Base-by-base conservation (phyloP, 2,329 filamentous ascomycete genomes). In the Neoascochyta sp. region DNA sequence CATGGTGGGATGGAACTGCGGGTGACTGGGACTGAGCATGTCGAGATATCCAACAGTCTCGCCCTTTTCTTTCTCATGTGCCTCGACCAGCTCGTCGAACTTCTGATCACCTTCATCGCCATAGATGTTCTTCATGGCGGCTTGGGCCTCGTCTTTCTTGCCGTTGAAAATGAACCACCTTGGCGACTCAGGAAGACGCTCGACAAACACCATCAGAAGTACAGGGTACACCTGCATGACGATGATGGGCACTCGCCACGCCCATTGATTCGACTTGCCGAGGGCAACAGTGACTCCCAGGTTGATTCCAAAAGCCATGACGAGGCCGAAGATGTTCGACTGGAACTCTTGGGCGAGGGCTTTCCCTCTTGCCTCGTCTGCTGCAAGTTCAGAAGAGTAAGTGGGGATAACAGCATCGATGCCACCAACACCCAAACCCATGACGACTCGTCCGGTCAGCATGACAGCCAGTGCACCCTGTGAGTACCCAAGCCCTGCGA, bases 281-380 rank as follows among this genome's bases (percentile, higher is more conserved):
- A 80, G 62, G 1, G 54, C 50, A 5, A 70, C 55, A 0, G 76
- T 80, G 3, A 76, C 66, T 1, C 59, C 65, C 2, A 80, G 59
- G 42, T 80, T 81, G 52, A 80, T 71, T 0, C 64, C 69, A 50
- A 79, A 80, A 0, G 76, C 76, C 68, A 78, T 70, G 36, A 78
- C 67, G 2, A 81, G 54, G 0, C 77, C 75, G 33, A 79, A 75
- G 40, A 81, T 80, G 42, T 81, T 81, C 53, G 70, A 73, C 50
- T 80, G 76, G 45, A 81, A 81, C 44, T 80, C 76, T 47, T 81
- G 74, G 1, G 75, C 75, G 23, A 81, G 54, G 1, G 76, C 74
- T 43, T 71, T 72, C 5, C 77, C 76, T 24, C 76, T 61, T 2
- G 72, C 67, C 27, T 70, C 71, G 45, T 79, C 76, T n/a, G 69